Evolutionary conservation across 2,329 filamentous ascomycete genomes (phyloP).

Genomic region (Pseudopithomyces maydicus): DNA sequence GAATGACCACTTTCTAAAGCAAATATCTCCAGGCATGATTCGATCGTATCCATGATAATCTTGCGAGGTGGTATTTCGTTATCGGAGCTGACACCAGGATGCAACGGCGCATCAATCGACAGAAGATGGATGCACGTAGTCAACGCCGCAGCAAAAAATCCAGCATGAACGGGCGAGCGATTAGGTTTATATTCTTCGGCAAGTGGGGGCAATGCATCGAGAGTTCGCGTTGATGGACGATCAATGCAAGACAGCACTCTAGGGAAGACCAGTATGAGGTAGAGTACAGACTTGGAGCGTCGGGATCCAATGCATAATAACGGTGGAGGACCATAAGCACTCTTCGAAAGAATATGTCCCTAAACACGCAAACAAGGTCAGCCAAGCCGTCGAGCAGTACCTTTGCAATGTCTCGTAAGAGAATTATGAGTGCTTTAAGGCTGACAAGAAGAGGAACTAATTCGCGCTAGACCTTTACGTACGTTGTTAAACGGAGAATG

Average conservation of each 20-base stretch:
- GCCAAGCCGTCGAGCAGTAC: no score
- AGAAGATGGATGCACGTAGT: constrained; percentile 24
- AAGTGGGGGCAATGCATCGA: constrained; percentile 16
- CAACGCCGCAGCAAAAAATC: constrained; percentile 24
- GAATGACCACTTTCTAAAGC: constrained; percentile 9
- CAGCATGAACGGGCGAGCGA: constrained; percentile 26
- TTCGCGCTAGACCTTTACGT: no score
- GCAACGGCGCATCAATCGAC: constrained; percentile 12
- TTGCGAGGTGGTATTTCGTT: constrained; percentile 17
- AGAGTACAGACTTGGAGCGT: constrained; percentile 25
- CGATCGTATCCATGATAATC: constrained; percentile 20
- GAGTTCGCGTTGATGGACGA: constrained; percentile 32
- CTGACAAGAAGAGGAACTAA: no score
- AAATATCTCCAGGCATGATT: constrained; percentile 21
- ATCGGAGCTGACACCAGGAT: constrained; percentile 4
- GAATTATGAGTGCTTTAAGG: no score
- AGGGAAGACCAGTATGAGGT: constrained; percentile 40
- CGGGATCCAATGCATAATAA: constrained; percentile 23
- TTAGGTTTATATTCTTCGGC: constrained; percentile 14
- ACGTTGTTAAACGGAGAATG: constrained; percentile 16
- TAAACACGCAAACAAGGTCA: no score
- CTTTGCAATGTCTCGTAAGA: no score
- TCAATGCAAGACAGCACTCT: constrained; percentile 35
- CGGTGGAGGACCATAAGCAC: constrained; percentile 33
- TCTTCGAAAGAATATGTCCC: constrained; percentile 37